Evolutionary conservation across 495 filamentous ascomycete species (phyloP), one percentile per base, ranked within the genome.

Genomic region (Xylaria bambusicola): DNA sequence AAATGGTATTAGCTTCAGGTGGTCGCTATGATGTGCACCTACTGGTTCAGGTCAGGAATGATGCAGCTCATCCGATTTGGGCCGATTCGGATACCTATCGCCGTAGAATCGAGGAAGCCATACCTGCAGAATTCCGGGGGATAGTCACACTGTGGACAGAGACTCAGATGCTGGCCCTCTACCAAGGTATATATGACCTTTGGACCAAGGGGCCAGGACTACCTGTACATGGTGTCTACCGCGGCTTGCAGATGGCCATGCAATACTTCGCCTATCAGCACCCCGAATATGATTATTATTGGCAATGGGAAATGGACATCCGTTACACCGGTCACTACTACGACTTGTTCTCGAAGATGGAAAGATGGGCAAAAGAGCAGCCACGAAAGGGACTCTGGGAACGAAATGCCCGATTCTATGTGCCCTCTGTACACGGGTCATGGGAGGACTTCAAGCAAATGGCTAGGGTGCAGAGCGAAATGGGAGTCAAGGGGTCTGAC

Each of bases 221-320:
- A 2, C 90, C 90, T 1, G 85, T 96, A 0, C 89, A 97, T 71
- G 94, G 93, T 3, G 91, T 91, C 0, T 98, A 98, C 74, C 89
- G 94, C 40, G 89, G 88, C 58, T 85, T 91, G 23, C 92, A 90
- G 69, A 93, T 97, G 91, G 90, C 93, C 9, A 84, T 98, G 77
- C 94, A 97, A 67, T 88, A 89, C 71, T 98, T 97, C 66, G 88
- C 93, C 15, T 84, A 90, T 62, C 82, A 85, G 40, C 94, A 98
- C 70, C 89, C 90, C 0, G 93, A 97, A 68, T 98, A 94, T 68
- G 95, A 98, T 57, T 90, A 87, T 73, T 89, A 93, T 74, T 98
- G 94, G 94, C 92, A 98, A 66, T 97, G 93, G 92, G 94, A 98
- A 74, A 96, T 98, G 88, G 94, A 98, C 67, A 86, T 91, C 35